Evolutionary conservation across 108 stramenopile genomes (phyloP).

Genomic region (Stephanodiscus minutulus): DNA sequence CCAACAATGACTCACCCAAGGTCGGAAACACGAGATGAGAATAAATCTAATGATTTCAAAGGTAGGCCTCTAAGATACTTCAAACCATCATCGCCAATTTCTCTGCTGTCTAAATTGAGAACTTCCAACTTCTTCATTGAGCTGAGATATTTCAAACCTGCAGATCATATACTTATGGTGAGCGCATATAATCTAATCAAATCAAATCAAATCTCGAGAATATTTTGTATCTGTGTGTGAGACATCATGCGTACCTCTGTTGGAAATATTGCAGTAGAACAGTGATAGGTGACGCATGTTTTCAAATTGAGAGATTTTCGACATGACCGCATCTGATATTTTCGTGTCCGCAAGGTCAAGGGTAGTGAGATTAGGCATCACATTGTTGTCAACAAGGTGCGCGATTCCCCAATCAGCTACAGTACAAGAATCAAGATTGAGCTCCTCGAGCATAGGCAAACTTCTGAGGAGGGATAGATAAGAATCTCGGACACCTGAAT

Average conservation of each 20-base stretch:
- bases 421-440: slow-evolving; percentile 80
- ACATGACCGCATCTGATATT: slow-evolving; percentile 74
- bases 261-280: slow-evolving; percentile 82
- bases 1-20: slow-evolving; percentile 39
- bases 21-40: slow-evolving; percentile 81
- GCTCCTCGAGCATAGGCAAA: slow-evolving; percentile 72
- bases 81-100: slow-evolving; percentile 78
- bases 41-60: slow-evolving; percentile 78
- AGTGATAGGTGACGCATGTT: slow-evolving; percentile 69
- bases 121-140: slow-evolving; percentile 60
- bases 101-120: slow-evolving; percentile 80
- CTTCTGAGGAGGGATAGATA: slow-evolving; percentile 60
- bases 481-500: slow-evolving; percentile 72
- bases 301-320: slow-evolving; percentile 74
- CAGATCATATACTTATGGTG: slow-evolving; percentile 7
- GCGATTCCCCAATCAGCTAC: slow-evolving; percentile 74
- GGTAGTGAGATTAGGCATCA: slow-evolving; percentile 70
- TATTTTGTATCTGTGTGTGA: background rate
- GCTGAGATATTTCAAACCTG: slow-evolving; percentile 66
- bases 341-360: slow-evolving; percentile 85
- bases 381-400: slow-evolving; percentile 79
- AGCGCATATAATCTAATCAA: background rate
- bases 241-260: slow-evolving; percentile 14
- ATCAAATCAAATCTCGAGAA: no score
- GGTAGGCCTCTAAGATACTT: slow-evolving; percentile 52